Evolutionary conservation across 129 eudicot genomes (phyloP).

Genomic region (Logfia minima): DNA sequence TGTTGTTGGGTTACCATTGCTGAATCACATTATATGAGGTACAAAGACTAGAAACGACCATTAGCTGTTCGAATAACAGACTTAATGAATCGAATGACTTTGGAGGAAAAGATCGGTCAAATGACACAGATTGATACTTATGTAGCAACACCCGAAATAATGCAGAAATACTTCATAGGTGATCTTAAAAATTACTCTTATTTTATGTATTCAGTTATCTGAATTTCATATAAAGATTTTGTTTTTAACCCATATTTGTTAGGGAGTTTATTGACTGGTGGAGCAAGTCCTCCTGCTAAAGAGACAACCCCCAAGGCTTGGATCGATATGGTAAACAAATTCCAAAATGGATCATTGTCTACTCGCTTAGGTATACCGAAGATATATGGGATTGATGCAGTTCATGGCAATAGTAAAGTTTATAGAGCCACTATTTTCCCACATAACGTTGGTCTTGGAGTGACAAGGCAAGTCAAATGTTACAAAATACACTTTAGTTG

Average conservation of each 20-base stretch:
- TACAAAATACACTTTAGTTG: no score
- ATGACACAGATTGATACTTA: conserved; percentile 69
- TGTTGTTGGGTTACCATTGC: no score
- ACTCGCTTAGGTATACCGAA: conserved; percentile 47
- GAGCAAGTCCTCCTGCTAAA: conserved; percentile 69
- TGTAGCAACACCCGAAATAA: conserved; percentile 49
- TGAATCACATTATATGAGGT: no score
- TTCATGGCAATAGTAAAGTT: conserved; percentile 47
- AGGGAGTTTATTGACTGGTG: conserved; percentile 89
- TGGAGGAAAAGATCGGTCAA: conserved; percentile 75
- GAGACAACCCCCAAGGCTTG: conserved; percentile 50
- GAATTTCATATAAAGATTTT: no score
- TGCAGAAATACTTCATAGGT: conserved; percentile 68
- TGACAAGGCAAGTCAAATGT: conserved; percentile 51
- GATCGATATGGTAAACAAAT: conserved; percentile 36
- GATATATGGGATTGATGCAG: conserved; percentile 47
- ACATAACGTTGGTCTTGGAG: conserved; percentile 50
- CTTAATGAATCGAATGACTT: conserved; percentile 59
- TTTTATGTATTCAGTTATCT: not conserved
- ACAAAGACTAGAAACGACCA: conserved; percentile 68
- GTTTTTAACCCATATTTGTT: not conserved
- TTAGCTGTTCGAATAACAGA: conserved; percentile 51
- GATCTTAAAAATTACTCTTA: not conserved
- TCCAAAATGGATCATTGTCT: conserved; percentile 37
- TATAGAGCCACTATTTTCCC: conserved; percentile 45